These are phyloP conservation scores for Omphalotus olearius DNA, from an alignment of 1,284 basidiomycete genomes.

Conservation along the genomic window DNA sequence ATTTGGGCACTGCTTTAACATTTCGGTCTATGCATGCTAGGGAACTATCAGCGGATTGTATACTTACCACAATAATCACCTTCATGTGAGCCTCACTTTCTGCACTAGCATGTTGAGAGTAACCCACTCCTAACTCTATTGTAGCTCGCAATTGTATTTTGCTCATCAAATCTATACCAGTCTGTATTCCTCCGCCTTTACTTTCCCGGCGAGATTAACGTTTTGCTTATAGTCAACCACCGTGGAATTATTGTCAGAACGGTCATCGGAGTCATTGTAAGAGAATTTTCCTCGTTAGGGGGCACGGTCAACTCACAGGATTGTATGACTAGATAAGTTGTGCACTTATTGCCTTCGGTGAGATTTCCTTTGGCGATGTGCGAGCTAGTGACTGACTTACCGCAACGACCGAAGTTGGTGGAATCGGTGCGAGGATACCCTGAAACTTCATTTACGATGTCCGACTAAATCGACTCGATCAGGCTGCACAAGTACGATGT, in stretches of 20 bases:
- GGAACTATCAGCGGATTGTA: conserved; percentile 26
- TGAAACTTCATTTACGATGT: background rate
- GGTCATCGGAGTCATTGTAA: conserved; percentile 18
- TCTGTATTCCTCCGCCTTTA: conserved; percentile 11
- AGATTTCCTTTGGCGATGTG: background rate
- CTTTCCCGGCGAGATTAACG: background rate
- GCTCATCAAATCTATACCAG: conserved; percentile 34
- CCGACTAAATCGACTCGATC: background rate
- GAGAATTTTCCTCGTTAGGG: background rate
- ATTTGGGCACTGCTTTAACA: background rate
- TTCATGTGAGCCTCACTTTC: conserved; percentile 26
- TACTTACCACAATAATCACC: conserved; percentile 33
- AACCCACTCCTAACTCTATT: background rate
- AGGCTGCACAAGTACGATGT: conserved; percentile 26
- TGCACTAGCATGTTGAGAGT: background rate
- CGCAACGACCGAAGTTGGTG: background rate
- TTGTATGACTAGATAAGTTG: conserved; percentile 12
- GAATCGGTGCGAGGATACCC: conserved; percentile 8
- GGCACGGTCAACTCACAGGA: background rate
- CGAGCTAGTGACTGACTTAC: background rate
- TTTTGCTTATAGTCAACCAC: conserved; percentile 19
- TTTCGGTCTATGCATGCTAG: background rate
- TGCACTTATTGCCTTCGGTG: conserved; percentile 21
- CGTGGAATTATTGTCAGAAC: conserved; percentile 18
- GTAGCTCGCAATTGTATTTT: conserved; percentile 39